Percentiles rank a stretch among this genome's conserved stretches.
phyloP scores from a whole-genome alignment of 768 basidiomycete genomes.

The Floccularia luteovirens region DNA sequence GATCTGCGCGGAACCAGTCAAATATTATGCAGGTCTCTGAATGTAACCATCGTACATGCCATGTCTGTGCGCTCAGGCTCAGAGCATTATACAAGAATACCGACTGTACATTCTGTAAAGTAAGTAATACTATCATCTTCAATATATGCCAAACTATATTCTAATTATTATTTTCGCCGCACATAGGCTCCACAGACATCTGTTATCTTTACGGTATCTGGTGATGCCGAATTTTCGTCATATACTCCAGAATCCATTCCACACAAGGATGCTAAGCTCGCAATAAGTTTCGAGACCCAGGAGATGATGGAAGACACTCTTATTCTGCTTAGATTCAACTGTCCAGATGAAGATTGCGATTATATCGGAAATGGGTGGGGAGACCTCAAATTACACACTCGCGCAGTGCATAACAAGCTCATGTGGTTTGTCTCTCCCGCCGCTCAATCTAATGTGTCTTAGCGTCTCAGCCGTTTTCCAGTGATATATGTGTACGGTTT shows the following conservation, averaged over 20 bases:
- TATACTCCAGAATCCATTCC: constrained; percentile 49
- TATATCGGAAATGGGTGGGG: constrained; percentile 85
- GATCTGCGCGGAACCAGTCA: constrained; percentile 94
- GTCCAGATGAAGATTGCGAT: constrained; percentile 78
- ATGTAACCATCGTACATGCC: constrained; percentile 94
- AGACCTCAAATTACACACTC: constrained; percentile 80
- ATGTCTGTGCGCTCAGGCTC: constrained; percentile 84
- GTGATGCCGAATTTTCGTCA: constrained; percentile 52
- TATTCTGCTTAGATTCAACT: constrained; percentile 89
- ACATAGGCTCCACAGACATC: constrained; percentile 72
- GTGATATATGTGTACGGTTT: constrained; percentile 79
- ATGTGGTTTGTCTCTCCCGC: constrained; percentile 58
- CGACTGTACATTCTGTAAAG: constrained; percentile 97
- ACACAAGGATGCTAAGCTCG: constrained; percentile 65
- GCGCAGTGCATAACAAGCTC: constrained; percentile 64
- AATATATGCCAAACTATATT: constrained; percentile 47
- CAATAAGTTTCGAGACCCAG: constrained; percentile 79
- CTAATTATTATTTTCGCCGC: constrained; percentile 1
- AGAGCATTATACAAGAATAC: constrained; percentile 89
- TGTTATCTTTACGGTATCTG: constrained; percentile 68
- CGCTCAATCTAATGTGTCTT: not conserved
- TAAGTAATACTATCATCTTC: constrained; percentile 48
- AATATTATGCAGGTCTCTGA: constrained; percentile 82
- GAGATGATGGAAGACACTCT: constrained; percentile 96
- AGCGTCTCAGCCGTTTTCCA: constrained; percentile 16